Percentiles rank a stretch among this genome's conserved stretches.
These are phyloP conservation scores for Fusarium abutilonis DNA, from an alignment of 2,329 filamentous ascomycete species.

Conservation along the genomic window DNA sequence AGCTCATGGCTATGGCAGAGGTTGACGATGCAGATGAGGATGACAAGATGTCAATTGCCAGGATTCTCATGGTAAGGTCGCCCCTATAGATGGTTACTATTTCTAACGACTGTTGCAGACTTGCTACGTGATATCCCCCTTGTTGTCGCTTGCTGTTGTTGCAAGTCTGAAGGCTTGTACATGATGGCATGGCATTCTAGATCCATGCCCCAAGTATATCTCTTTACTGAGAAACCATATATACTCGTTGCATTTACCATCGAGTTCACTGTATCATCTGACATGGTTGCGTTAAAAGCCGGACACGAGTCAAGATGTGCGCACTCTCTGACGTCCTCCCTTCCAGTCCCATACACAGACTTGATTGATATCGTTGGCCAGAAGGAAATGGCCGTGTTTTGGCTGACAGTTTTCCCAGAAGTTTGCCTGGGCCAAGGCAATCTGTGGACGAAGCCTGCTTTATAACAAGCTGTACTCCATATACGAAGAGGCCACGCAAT, in stretches of 20 bases:
- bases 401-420: too few relatives aligned
- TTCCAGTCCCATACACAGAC: too few relatives aligned
- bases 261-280: not conserved
- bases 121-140: conserved; percentile 25
- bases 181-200: not conserved
- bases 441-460: too few relatives aligned
- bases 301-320: too few relatives aligned
- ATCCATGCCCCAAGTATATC: not conserved
- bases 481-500: too few relatives aligned
- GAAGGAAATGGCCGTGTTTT: too few relatives aligned
- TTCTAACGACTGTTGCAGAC: conserved; percentile 3
- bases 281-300: too few relatives aligned
- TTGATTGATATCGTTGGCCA: too few relatives aligned
- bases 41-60: conserved; percentile 32
- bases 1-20: conserved; percentile 30
- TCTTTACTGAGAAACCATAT: not conserved
- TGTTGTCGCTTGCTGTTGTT: conserved; percentile 26
- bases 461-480: too few relatives aligned
- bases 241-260: not conserved
- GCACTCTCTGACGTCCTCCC: too few relatives aligned
- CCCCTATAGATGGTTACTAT: accelerated
- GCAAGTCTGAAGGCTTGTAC: conserved; percentile 29
- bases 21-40: conserved; percentile 28
- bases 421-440: too few relatives aligned
- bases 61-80: conserved; percentile 20